phyloP scores from a whole-genome alignment of 2,329 filamentous ascomycete genomes.

The Pseudogymnoascus sp. region DNA sequence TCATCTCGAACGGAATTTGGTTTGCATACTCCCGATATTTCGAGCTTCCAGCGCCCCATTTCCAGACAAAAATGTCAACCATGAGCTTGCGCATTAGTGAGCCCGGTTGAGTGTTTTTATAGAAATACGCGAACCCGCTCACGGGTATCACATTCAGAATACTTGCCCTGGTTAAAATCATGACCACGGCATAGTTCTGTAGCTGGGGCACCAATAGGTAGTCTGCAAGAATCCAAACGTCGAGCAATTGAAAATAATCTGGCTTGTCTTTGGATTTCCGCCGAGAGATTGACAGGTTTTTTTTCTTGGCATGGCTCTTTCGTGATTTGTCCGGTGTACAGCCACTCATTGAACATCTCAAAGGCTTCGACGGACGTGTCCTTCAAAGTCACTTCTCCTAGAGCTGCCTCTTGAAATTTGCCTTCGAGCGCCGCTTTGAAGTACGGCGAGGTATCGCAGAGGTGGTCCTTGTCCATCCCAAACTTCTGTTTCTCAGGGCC shows the following conservation, averaged over 20 bases:
- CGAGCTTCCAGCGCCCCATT: neutral
- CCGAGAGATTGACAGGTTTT: neutral
- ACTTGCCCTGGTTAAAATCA: neutral
- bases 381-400: constrained; percentile 11
- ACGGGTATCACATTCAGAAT: too few relatives aligned
- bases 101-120: rapidly evolving
- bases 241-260: neutral
- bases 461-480: constrained; percentile 16
- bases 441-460: constrained; percentile 17
- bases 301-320: neutral
- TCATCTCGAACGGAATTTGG: neutral
- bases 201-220: neutral
- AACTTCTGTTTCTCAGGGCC: constrained; percentile 12
- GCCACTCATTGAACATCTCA: constrained; percentile 15
- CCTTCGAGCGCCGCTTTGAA: constrained; percentile 17
- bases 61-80: neutral
- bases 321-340: constrained; percentile 8
- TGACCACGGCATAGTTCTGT: neutral
- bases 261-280: neutral
- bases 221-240: neutral
- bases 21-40: neutral
- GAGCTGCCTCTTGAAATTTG: constrained; percentile 11
- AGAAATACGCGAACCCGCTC: neutral
- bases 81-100: neutral
- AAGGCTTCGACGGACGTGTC: constrained; percentile 7